These are phyloP conservation scores for Stachybotrys echinatus DNA, from an alignment of 2,329 filamentous ascomycete genomes.

Conservation along the genomic window DNA sequence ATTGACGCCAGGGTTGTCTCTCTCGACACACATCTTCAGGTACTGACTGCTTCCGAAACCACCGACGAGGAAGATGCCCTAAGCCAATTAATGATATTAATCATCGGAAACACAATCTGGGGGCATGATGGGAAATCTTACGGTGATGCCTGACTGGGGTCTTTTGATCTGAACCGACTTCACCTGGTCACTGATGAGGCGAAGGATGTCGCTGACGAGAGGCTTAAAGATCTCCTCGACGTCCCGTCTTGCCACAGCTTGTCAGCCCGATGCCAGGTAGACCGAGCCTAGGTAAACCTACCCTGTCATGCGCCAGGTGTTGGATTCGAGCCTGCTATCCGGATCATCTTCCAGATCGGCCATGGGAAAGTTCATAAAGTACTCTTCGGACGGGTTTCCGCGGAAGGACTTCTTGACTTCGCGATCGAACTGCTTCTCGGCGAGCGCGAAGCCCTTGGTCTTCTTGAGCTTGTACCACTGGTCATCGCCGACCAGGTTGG, in stretches of 20 bases:
- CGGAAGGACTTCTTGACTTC: conserved; percentile 13
- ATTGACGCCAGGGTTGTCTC: conserved; percentile 13
- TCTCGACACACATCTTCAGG: conserved; percentile 21
- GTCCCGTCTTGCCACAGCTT: not conserved
- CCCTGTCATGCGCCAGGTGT: conserved; percentile 14
- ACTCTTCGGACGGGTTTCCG: conserved; percentile 7
- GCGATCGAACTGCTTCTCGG: conserved; percentile 10
- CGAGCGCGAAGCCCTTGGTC: conserved; percentile 7
- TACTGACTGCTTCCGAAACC: conserved; percentile 30
- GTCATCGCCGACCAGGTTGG: conserved; percentile 9
- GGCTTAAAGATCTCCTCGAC: conserved; percentile 11
- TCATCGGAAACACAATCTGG: no score
- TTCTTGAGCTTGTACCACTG: conserved; percentile 6
- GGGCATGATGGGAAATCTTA: conserved; percentile 1
- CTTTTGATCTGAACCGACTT: conserved; percentile 5
- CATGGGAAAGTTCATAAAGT: conserved; percentile 13
- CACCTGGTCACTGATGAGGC: conserved; percentile 12
- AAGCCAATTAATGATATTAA: not conserved
- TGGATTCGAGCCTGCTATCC: conserved; percentile 2
- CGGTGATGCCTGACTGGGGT: conserved; percentile 6
- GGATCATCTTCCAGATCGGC: conserved; percentile 10
- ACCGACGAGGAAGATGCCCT: conserved; percentile 28
- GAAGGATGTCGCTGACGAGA: conserved; percentile 12
- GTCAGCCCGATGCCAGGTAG: not conserved
- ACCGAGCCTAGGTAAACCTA: not conserved